phyloP scores from a whole-genome alignment of 1,139 yeast genomes.

The Dujonia santamariae region DNA sequence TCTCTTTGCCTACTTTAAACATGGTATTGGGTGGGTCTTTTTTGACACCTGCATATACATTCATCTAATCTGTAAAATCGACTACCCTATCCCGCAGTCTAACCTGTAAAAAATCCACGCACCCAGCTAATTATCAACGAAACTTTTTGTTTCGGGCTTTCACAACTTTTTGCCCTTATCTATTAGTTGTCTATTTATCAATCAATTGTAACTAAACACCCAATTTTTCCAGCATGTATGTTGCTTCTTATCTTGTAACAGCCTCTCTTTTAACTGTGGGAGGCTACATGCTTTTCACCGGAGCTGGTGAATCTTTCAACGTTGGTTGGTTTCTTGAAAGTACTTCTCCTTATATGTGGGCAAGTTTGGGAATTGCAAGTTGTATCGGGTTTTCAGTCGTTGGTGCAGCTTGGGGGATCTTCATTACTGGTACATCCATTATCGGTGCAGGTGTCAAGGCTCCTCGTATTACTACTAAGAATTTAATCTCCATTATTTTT shows the following conservation, averaged over 20 bases:
- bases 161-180: no score
- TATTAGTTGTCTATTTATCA: no score
- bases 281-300: conserved; percentile 80
- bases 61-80: no score
- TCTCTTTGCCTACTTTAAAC: no score
- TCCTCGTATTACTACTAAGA: conserved; percentile 96
- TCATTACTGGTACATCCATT: conserved; percentile 90
- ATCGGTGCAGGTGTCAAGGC: conserved; percentile 98
- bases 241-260: conserved; percentile 21
- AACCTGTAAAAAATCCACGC: no score
- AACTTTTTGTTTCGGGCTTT: no score
- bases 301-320: conserved; percentile 87
- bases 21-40: no score
- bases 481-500: conserved; percentile 92
- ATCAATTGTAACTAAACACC: no score
- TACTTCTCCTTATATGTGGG: conserved; percentile 98
- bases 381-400: conserved; percentile 94
- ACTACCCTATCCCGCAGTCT: no score
- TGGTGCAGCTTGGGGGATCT: conserved; percentile 99
- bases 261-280: conserved; percentile 39
- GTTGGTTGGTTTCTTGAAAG: conserved; percentile 82
- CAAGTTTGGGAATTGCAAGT: conserved; percentile 82
- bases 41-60: no score
- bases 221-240: conserved; percentile 14
- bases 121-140: no score